These are phyloP conservation scores for Groenewaldozyma tartarivorans DNA, from an alignment of 805 yeast genomes.

Conservation along the genomic window DNA sequence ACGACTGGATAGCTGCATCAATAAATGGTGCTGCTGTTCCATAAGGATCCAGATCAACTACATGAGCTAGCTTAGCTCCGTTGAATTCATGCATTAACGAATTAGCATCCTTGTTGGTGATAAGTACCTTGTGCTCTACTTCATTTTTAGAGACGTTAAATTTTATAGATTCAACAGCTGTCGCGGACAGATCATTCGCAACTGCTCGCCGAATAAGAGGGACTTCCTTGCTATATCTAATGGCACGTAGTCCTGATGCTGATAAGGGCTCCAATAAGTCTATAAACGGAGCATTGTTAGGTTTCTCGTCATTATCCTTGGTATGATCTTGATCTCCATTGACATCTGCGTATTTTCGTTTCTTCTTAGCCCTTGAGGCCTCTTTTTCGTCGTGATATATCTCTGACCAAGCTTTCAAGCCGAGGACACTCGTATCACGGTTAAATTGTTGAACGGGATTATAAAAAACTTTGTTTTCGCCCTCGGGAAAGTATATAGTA, in stretches of 20 bases:
- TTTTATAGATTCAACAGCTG: constrained; percentile 75
- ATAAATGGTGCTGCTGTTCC: constrained; percentile 96
- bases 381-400: constrained; percentile 37
- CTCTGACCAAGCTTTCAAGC: constrained; percentile 79
- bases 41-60: constrained; percentile 91
- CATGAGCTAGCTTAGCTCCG: constrained; percentile 40
- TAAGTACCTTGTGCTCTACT: constrained; percentile 44
- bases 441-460: constrained; percentile 96
- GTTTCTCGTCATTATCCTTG: constrained; percentile 3
- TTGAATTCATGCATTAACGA: constrained; percentile 50
- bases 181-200: constrained; percentile 83
- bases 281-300: constrained; percentile 36
- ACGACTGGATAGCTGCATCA: constrained; percentile 71
- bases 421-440: constrained; percentile 78
- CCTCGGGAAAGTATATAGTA: constrained; percentile 68
- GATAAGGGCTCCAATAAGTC: constrained; percentile 81
- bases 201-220: constrained; percentile 63
- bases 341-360: constrained; percentile 13
- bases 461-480: constrained; percentile 80
- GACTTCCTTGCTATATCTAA: constrained; percentile 86
- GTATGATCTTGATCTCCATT: constrained; percentile 6
- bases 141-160: constrained; percentile 62
- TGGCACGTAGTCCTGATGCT: constrained; percentile 92
- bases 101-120: constrained; percentile 88
- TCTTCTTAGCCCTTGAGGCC: constrained; percentile 20